Evolutionary conservation across 164 flowering plant genomes (phyloP).

Genomic region (Kalanchoe fedtschenkoi): DNA sequence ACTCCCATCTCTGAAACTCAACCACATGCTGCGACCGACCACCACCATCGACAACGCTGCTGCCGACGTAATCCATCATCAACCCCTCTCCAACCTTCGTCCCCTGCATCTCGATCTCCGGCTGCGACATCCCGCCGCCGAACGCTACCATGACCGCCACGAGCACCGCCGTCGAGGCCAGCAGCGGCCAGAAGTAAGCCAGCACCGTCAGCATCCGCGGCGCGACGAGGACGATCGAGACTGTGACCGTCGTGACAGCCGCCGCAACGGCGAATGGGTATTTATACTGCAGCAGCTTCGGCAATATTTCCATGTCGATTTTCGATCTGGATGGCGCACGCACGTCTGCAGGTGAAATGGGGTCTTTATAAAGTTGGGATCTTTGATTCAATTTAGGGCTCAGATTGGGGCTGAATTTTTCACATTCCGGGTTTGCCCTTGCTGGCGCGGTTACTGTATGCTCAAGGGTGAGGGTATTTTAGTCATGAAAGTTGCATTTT

Average conservation of each 20-base stretch:
- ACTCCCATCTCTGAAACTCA: slow-evolving; percentile 4
- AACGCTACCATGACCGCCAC: neutral
- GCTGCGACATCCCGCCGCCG: neutral
- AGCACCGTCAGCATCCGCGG: neutral
- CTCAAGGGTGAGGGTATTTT: neutral
- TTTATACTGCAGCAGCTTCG: neutral
- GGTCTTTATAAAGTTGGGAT: neutral
- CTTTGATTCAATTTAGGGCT: neutral
- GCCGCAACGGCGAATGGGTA: slow-evolving; percentile 1
- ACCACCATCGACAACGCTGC: neutral
- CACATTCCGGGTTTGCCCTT: neutral
- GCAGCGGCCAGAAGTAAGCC: slow-evolving; percentile 1
- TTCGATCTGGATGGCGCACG: neutral
- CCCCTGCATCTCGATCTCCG: slow-evolving; percentile 3
- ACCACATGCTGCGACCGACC: slow-evolving; percentile 2
- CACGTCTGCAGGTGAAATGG: neutral
- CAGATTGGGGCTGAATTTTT: neutral
- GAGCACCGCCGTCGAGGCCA: neutral
- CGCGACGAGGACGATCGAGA: slow-evolving; percentile 1
- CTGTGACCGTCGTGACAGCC: neutral
- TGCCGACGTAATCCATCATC: slow-evolving; percentile 5
- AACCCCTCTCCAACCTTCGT: slow-evolving; percentile 1
- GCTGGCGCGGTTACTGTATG: neutral
- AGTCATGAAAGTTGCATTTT: neutral
- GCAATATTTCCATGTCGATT: neutral